These are phyloP conservation scores for Quercus agrifolia DNA, from an alignment of 306 rosid genomes.

Conservation along the genomic window DNA sequence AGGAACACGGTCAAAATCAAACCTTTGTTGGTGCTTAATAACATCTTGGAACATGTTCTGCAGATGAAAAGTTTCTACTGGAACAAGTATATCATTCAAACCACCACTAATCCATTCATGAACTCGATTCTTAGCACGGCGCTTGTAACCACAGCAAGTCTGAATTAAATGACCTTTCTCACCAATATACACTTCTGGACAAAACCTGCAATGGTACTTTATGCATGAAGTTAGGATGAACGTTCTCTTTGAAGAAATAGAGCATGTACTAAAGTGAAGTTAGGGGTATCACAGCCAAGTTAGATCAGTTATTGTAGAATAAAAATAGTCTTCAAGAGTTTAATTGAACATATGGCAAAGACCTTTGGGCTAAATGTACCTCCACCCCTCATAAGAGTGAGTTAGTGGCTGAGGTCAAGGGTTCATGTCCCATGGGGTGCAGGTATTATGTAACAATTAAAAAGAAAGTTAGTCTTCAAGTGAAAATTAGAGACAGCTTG, in stretches of 20 bases:
- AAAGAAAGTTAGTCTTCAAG: not conserved
- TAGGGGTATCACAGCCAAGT: not conserved
- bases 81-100: constrained; percentile 67
- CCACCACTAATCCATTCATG: constrained; percentile 72
- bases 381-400: not conserved
- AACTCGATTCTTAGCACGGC: constrained; percentile 53
- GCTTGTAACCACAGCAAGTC: constrained; percentile 68
- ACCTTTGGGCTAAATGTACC: not conserved
- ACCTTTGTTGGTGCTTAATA: constrained; percentile 68
- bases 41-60: constrained; percentile 63
- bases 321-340: not conserved
- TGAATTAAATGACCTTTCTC: constrained; percentile 71
- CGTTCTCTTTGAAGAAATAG: constrained; percentile 1
- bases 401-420: not conserved
- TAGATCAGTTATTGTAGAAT: not conserved
- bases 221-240: constrained; percentile 7
- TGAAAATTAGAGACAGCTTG: not conserved
- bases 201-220: constrained; percentile 51
- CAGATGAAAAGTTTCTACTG: constrained; percentile 78
- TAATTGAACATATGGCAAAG: not conserved
- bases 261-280: not conserved
- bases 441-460: not conserved
- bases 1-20: constrained; percentile 78
- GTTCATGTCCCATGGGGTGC: not conserved
- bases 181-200: constrained; percentile 73